Conservation (phyloP, 2,329 filamentous ascomycete genomes). For the Zasmidium citrigriseum region DNA sequence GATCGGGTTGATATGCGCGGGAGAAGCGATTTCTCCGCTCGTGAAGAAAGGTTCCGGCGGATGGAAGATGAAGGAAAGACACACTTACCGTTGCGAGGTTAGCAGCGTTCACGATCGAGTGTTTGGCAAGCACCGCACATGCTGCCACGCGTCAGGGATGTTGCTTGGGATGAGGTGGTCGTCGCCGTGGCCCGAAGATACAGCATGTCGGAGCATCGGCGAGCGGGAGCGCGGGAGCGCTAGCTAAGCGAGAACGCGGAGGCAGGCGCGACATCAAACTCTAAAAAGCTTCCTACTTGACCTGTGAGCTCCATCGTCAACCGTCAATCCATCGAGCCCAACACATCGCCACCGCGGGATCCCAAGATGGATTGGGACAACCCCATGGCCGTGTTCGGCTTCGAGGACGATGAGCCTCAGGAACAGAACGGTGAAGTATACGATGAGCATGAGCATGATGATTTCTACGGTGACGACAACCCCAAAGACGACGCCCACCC, state of each 20-base stretch:
- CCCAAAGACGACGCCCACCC: constrained; percentile 13
- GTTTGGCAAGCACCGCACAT: background rate
- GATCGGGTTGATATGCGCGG: too few relatives aligned
- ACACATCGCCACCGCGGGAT: background rate
- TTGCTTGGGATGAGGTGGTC: background rate
- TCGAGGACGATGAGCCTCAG: constrained; percentile 7
- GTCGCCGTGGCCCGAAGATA: background rate
- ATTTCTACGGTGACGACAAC: constrained; percentile 24
- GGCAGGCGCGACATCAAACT: background rate
- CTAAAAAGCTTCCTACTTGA: background rate
- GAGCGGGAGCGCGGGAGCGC: background rate
- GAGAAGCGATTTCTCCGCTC: too few relatives aligned
- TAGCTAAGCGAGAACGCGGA: background rate
- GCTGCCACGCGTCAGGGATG: background rate
- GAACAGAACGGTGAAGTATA: constrained; percentile 17
- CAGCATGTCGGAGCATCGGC: background rate
- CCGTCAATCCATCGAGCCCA: background rate
- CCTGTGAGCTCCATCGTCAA: background rate
- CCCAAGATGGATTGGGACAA: constrained; percentile 25
- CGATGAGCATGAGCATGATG: constrained; percentile 22
- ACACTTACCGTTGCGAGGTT: background rate
- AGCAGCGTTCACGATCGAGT: background rate
- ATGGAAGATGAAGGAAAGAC: too few relatives aligned
- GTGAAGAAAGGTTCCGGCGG: too few relatives aligned
- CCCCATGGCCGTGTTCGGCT: constrained; percentile 21